phyloP scores from a whole-genome alignment of 2,329 filamentous ascomycete species.

The Colletotrichum nymphaeae region DNA sequence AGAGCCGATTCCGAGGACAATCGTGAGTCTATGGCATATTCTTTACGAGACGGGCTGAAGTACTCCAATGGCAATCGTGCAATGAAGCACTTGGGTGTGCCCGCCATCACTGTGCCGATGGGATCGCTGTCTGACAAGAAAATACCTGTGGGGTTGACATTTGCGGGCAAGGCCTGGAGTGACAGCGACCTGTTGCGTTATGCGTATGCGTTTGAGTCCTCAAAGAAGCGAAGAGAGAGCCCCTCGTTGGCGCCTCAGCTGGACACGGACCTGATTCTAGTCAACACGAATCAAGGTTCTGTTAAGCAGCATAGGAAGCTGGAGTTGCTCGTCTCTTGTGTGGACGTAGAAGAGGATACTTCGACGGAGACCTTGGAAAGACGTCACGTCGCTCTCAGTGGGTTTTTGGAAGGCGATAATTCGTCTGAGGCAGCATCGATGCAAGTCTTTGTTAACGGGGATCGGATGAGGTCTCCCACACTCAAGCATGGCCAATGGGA shows the following conservation, averaged over 20 bases:
- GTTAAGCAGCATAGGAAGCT: background rate
- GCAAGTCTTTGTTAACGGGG: conserved; percentile 6
- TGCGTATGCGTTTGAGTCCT: conserved; percentile 25
- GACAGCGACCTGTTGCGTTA: conserved; percentile 48
- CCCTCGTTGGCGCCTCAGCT: background rate
- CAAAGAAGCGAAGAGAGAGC: background rate
- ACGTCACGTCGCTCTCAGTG: background rate
- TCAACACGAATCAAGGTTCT: background rate
- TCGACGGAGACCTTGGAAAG: background rate
- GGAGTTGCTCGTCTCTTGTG: background rate
- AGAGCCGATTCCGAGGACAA: conserved; percentile 15
- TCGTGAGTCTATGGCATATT: conserved; percentile 15
- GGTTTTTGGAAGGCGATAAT: background rate
- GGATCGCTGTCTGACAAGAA: conserved; percentile 55
- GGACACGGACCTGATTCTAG: background rate
- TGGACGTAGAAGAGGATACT: background rate
- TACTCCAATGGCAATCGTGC: conserved; percentile 66
- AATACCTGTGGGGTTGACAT: conserved; percentile 66
- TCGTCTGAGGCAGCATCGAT: background rate
- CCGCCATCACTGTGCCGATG: conserved; percentile 65
- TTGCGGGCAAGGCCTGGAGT: conserved; percentile 60
- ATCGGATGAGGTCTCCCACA: background rate
- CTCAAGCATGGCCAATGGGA: background rate
- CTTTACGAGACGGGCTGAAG: conserved; percentile 58
- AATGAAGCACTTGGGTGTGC: conserved; percentile 65